phyloP scores from a whole-genome alignment of 768 basidiomycete genomes.

The Tricholoma sp. region DNA sequence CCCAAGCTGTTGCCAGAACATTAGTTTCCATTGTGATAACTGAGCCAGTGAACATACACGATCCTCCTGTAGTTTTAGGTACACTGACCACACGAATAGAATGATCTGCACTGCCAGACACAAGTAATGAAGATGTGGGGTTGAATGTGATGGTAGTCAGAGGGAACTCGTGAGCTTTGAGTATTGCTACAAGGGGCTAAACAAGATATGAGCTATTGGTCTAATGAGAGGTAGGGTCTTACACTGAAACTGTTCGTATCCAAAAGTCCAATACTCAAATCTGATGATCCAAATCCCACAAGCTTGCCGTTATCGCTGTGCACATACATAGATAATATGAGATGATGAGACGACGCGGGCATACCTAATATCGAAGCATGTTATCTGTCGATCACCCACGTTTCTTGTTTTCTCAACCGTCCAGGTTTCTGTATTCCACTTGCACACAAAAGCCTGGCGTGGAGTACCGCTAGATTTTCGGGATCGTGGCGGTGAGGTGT shows the following conservation, averaged over 20 bases:
- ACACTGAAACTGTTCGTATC: conserved; percentile 78
- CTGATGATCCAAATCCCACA: conserved; percentile 83
- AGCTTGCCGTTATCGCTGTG: conserved; percentile 73
- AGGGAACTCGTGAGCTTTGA: conserved; percentile 94
- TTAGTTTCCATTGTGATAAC: neutral
- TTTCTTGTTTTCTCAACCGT: conserved; percentile 60
- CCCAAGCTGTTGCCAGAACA: conserved; percentile 28
- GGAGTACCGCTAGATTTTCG: conserved; percentile 47
- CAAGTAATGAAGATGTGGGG: conserved; percentile 69
- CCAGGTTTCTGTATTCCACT: conserved; percentile 75
- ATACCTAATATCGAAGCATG: conserved; percentile 86
- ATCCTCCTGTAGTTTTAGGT: conserved; percentile 47
- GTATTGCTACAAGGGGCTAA: conserved; percentile 83
- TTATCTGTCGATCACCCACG: conserved; percentile 73
- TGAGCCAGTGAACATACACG: conserved; percentile 39
- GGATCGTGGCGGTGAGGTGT: conserved; percentile 57
- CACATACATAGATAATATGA: conserved; percentile 4
- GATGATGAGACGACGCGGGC: conserved; percentile 11
- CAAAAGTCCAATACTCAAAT: conserved; percentile 77
- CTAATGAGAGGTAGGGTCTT: conserved; percentile 18
- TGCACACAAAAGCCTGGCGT: conserved; percentile 59
- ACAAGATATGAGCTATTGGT: neutral
- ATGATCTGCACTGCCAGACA: conserved; percentile 91
- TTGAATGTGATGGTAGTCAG: conserved; percentile 88
- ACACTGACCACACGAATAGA: conserved; percentile 75